phyloP scores from a whole-genome alignment of 352 stramenopile genomes.

The Pythium brachiatum region DNA sequence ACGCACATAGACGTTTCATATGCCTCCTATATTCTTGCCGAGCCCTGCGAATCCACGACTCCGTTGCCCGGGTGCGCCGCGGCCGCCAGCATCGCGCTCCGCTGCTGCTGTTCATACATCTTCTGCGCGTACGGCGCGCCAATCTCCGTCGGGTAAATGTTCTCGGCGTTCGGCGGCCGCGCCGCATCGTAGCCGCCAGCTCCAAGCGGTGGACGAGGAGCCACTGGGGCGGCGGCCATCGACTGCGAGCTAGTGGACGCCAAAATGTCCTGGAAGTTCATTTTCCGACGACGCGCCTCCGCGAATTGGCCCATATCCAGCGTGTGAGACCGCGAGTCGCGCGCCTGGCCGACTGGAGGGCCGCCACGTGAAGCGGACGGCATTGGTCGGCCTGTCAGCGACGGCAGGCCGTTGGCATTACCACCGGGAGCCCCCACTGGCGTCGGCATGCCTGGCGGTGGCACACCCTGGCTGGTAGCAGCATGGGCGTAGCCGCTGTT shows the following conservation, averaged over 20 bases:
- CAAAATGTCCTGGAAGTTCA: slow-evolving; percentile 89
- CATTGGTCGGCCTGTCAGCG: slow-evolving; percentile 50
- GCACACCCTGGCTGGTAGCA: background rate
- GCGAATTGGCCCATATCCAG: slow-evolving; percentile 84
- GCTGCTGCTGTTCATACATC: slow-evolving; percentile 30
- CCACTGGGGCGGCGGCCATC: slow-evolving; percentile 11
- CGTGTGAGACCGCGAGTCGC: slow-evolving; percentile 79
- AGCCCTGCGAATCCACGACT: background rate
- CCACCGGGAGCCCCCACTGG: slow-evolving; percentile 27
- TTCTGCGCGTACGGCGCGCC: slow-evolving; percentile 24
- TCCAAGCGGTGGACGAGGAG: background rate
- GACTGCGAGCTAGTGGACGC: slow-evolving; percentile 37
- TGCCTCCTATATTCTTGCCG: slow-evolving; percentile 6
- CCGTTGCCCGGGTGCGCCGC: background rate
- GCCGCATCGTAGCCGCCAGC: background rate
- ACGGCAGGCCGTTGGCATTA: slow-evolving; percentile 36
- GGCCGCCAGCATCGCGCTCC: background rate
- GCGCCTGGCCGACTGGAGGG: slow-evolving; percentile 66
- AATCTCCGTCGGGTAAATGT: slow-evolving; percentile 45
- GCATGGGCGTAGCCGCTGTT: slow-evolving; percentile 48
- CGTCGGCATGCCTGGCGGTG: slow-evolving; percentile 22
- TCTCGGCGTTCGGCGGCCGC: slow-evolving; percentile 40
- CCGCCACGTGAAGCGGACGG: slow-evolving; percentile 32
- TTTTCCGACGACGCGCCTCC: slow-evolving; percentile 72
- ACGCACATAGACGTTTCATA: slow-evolving; percentile 1